phyloP scores from a whole-genome alignment of 345 rosid species.

The Ailanthus altissimus region DNA sequence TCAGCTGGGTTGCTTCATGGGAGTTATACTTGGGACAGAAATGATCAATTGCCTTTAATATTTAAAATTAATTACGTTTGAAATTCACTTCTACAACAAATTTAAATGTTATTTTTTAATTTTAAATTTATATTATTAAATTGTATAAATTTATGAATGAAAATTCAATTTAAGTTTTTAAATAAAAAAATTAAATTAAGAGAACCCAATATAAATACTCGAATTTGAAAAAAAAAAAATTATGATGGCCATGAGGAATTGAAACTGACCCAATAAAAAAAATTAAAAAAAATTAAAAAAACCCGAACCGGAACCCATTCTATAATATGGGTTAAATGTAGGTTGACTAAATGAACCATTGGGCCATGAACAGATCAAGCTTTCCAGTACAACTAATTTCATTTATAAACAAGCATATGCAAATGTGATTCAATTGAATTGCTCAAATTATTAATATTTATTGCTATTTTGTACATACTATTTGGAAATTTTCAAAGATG shows the following conservation, averaged over 20 bases:
- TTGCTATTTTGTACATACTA: not conserved
- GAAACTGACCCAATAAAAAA: not conserved
- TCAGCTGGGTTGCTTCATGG: too few species aligned
- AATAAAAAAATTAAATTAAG: too few species aligned
- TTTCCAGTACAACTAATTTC: not conserved
- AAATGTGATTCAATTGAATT: not conserved
- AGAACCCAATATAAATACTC: too few species aligned
- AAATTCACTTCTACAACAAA: too few species aligned
- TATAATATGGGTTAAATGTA: not conserved
- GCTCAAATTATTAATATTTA: not conserved
- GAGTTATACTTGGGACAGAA: too few species aligned
- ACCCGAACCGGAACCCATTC: not conserved
- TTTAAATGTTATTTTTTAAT: too few species aligned
- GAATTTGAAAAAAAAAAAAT: too few species aligned
- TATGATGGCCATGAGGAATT: not conserved
- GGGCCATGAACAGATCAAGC: not conserved
- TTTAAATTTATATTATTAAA: too few species aligned
- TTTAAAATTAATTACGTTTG: too few species aligned
- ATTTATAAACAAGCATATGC: not conserved
- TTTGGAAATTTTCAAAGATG: not conserved
- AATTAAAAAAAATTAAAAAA: not conserved
- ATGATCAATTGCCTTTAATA: too few species aligned
- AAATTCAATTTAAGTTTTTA: too few species aligned
- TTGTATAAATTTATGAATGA: too few species aligned
- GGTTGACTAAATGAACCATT: not conserved